These are phyloP conservation scores for Vicia faba DNA, from an alignment of 306 rosid species.

Conservation along the genomic window DNA sequence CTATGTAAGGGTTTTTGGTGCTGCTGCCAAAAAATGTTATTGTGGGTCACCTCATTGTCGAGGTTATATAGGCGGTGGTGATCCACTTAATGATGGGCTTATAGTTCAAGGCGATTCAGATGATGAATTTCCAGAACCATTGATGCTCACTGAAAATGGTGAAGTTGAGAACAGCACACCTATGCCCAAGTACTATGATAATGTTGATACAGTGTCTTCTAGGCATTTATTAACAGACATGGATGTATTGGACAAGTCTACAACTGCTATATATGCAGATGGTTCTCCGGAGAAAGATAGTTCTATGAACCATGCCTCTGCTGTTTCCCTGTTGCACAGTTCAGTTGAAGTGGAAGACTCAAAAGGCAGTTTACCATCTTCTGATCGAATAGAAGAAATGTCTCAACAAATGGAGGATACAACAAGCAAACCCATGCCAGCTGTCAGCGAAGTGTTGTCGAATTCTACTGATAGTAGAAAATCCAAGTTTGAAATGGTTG, in stretches of 20 bases:
- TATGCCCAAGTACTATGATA: constrained; percentile 37
- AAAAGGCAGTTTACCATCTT: constrained; percentile 44
- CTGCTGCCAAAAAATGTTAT: constrained; percentile 97
- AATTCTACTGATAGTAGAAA: constrained; percentile 49
- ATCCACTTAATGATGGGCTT: constrained; percentile 68
- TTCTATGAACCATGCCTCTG: constrained; percentile 45
- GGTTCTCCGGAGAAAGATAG: constrained; percentile 53
- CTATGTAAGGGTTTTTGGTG: constrained; percentile 98
- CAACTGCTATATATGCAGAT: constrained; percentile 36
- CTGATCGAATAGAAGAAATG: constrained; percentile 49
- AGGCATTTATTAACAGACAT: constrained; percentile 43
- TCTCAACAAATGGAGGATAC: constrained; percentile 59
- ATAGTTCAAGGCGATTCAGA: constrained; percentile 91
- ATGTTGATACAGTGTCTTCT: constrained; percentile 38
- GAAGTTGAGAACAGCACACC: constrained; percentile 40
- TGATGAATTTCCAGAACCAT: constrained; percentile 88
- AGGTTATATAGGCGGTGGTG: constrained; percentile 93
- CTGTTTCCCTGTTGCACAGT: constrained; percentile 48
- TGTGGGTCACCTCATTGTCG: constrained; percentile 82
- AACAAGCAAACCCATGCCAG: constrained; percentile 44
- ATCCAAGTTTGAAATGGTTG: constrained; percentile 52
- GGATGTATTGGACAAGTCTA: constrained; percentile 44
- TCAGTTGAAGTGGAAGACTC: constrained; percentile 53
- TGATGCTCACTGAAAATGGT: constrained; percentile 62
- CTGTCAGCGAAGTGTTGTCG: constrained; percentile 42